Evolutionary conservation across 2,329 filamentous ascomycete genomes (phyloP).

Genomic region (Colletotrichum sp.): DNA sequence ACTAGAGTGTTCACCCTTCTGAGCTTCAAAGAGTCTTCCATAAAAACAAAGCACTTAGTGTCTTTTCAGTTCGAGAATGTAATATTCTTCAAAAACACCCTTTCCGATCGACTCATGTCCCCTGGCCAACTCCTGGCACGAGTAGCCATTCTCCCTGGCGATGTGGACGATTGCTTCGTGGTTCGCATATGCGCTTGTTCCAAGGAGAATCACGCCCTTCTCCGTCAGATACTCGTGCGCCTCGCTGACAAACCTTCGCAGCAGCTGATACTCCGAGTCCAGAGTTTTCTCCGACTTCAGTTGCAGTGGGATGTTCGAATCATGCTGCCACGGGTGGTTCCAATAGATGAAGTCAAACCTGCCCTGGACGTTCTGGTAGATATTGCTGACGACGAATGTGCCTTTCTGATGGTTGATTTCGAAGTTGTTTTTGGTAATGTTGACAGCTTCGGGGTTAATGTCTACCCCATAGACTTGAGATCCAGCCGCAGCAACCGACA

Average conservation of each 20-base stretch:
- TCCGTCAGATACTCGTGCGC: not conserved
- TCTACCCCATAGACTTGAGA: not conserved
- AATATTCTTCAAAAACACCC: not conserved
- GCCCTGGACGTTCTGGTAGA: not conserved
- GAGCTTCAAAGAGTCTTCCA: too few relatives aligned
- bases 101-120: not conserved
- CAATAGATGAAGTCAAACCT: not conserved
- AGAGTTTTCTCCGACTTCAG: not conserved
- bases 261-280: not conserved
- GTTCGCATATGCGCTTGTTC: not conserved
- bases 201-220: fast-evolving
- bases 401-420: not conserved
- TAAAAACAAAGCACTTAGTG: not conserved
- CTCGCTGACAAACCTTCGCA: not conserved
- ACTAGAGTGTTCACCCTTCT: too few relatives aligned
- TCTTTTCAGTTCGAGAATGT: not conserved
- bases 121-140: not conserved
- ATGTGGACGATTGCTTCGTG: fast-evolving
- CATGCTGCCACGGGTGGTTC: not conserved
- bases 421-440: not conserved
- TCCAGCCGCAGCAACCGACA: not conserved
- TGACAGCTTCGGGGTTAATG: not conserved
- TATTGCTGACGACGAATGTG: not conserved
- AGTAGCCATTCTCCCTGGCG: not conserved
- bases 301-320: not conserved